A percentile compares a stretch with the other conserved stretches of the same genome.
Evolutionary conservation across 2,329 filamentous ascomycete genomes (phyloP).

Genomic region (Neofusicoccum laricinum): DNA sequence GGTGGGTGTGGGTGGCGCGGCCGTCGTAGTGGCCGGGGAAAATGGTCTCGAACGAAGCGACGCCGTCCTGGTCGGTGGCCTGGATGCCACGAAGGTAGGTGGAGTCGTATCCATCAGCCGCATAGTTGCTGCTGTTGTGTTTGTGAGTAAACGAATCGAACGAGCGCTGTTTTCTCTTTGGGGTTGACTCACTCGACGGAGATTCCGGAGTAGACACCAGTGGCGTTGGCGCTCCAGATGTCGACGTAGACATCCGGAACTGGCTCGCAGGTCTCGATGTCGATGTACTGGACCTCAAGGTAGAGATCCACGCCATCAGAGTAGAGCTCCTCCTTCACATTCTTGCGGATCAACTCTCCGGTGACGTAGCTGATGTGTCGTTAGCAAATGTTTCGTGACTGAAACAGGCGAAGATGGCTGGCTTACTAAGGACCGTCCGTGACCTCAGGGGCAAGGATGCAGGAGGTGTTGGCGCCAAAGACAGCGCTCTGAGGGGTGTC

Average conservation of each 20-base stretch:
- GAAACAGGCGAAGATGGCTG: not conserved
- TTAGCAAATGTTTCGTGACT: not conserved
- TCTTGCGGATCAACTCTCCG: slow-evolving; percentile 51
- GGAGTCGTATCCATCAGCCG: slow-evolving; percentile 27
- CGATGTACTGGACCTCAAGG: slow-evolving; percentile 54
- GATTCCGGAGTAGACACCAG: slow-evolving; percentile 41
- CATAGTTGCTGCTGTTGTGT: slow-evolving; percentile 26
- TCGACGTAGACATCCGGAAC: slow-evolving; percentile 50
- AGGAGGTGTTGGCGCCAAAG: slow-evolving; percentile 32
- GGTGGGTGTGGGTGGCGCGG: slow-evolving; percentile 39
- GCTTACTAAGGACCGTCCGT: slow-evolving; percentile 31
- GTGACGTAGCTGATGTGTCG: slow-evolving; percentile 33
- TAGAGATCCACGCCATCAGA: slow-evolving; percentile 46
- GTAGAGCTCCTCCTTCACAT: slow-evolving; percentile 47
- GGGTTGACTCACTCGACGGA: too few relatives aligned
- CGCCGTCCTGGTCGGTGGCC: slow-evolving; percentile 45
- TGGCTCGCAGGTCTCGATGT: slow-evolving; percentile 53
- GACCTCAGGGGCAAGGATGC: slow-evolving; percentile 33
- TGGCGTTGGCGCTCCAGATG: slow-evolving; percentile 49
- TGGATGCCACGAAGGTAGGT: slow-evolving; percentile 50
- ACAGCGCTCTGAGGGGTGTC: slow-evolving; percentile 26
- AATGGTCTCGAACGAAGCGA: slow-evolving; percentile 49
- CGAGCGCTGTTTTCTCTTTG: too few relatives aligned
- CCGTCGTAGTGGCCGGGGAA: slow-evolving; percentile 44
- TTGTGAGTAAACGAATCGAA: too few relatives aligned